A percentile compares a stretch with the other conserved stretches of the same genome.
Evolutionary conservation across 345 rosid genomes (phyloP).

Genomic region (Raphanus sativus): DNA sequence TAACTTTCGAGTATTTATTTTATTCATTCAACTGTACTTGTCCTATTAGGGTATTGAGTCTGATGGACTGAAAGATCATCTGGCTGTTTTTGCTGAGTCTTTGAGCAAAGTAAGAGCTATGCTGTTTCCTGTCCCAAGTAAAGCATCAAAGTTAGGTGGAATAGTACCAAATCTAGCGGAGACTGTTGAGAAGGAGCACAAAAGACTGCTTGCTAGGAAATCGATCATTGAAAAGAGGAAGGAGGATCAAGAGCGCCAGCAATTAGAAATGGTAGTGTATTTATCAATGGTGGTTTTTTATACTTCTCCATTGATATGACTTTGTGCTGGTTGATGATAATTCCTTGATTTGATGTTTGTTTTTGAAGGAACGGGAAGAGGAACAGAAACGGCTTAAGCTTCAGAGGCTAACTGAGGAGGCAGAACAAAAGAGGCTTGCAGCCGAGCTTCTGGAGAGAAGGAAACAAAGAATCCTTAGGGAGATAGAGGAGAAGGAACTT

Average conservation of each 20-base stretch:
- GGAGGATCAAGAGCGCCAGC: slow-evolving; percentile 96
- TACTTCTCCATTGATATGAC: neutral
- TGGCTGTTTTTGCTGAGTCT: slow-evolving; percentile 71
- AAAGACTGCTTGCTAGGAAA: slow-evolving; percentile 88
- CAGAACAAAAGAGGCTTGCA: slow-evolving; percentile 88
- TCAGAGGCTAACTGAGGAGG: slow-evolving; percentile 87
- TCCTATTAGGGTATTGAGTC: slow-evolving; percentile 76
- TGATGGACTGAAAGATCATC: slow-evolving; percentile 70
- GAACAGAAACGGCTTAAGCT: slow-evolving; percentile 71
- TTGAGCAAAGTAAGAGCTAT: slow-evolving; percentile 71
- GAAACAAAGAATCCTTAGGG: slow-evolving; percentile 71
- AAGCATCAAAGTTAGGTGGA: slow-evolving; percentile 70
- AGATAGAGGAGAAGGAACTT: slow-evolving; percentile 88
- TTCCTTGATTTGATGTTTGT: slow-evolving; percentile 17
- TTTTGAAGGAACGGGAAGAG: slow-evolving; percentile 83
- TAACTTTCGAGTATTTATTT: neutral
- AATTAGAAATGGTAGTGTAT: slow-evolving; percentile 85
- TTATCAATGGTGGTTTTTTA: neutral
- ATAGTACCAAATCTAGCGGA: slow-evolving; percentile 74
- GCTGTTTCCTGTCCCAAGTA: slow-evolving; percentile 67
- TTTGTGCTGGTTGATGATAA: neutral
- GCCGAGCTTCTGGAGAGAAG: slow-evolving; percentile 73
- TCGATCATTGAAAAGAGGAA: slow-evolving; percentile 93
- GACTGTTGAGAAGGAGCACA: slow-evolving; percentile 86
- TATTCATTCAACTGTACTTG: neutral